Conservation (phyloP, 2,329 filamentous ascomycete species). For the Fusarium miscanthi region DNA sequence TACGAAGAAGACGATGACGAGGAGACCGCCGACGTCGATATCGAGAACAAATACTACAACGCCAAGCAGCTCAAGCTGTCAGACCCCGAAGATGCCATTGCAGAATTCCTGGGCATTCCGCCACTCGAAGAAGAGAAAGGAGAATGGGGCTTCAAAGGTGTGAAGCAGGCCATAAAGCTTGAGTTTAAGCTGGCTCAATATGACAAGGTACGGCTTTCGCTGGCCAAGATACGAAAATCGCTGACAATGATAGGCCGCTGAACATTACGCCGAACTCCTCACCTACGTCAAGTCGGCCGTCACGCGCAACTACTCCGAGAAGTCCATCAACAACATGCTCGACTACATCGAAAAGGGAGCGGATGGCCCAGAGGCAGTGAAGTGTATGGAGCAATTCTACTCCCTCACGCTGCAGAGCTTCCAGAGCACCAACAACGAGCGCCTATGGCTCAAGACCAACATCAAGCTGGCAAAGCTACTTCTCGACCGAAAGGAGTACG, state of each 20-base stretch:
- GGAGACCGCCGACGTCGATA: constrained; percentile 87
- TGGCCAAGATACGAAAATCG: neutral
- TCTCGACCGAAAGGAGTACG: constrained; percentile 91
- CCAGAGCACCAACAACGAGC: constrained; percentile 96
- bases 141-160: constrained; percentile 98
- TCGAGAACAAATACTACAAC: constrained; percentile 99
- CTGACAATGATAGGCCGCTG: constrained; percentile 73
- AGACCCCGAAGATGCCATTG: constrained; percentile 88
- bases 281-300: constrained; percentile 98
- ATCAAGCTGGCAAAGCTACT: constrained; percentile 95
- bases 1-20: constrained; percentile 95
- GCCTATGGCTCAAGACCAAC: constrained; percentile 97
- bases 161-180: constrained; percentile 98
- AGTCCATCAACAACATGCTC: constrained; percentile 99
- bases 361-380: constrained; percentile 73
- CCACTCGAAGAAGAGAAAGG: constrained; percentile 89
- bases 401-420: constrained; percentile 93
- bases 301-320: constrained; percentile 97
- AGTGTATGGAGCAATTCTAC: constrained; percentile 95
- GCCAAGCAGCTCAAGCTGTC: constrained; percentile 94
- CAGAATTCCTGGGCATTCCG: constrained; percentile 91
- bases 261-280: constrained; percentile 93
- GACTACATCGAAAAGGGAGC: constrained; percentile 96
- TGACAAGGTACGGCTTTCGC: constrained; percentile 69
- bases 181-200: constrained; percentile 95